Evolutionary conservation across 2,329 filamentous ascomycete genomes (phyloP).

Genomic region (Hypoxylon rubiginosum): DNA sequence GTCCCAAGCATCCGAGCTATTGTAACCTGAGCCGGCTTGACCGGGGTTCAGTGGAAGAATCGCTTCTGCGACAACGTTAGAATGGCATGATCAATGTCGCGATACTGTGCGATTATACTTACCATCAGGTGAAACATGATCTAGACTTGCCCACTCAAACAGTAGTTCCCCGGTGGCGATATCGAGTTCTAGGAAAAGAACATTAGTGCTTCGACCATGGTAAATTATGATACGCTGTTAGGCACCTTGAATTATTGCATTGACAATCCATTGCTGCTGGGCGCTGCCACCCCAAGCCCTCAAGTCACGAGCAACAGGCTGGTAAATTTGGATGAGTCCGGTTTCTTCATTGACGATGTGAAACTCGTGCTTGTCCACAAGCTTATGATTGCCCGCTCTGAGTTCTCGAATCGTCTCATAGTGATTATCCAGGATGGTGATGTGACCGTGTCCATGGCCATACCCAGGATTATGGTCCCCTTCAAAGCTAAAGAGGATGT

Average conservation of each 20-base stretch:
- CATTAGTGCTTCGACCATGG: not conserved
- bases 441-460: slow-evolving; percentile 68
- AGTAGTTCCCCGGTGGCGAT: slow-evolving; percentile 67
- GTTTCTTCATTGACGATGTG: slow-evolving; percentile 66
- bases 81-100: too few relatives aligned
- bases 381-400: slow-evolving; percentile 63
- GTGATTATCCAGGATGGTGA: slow-evolving; percentile 65
- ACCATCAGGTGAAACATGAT: slow-evolving; percentile 66
- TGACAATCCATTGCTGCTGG: slow-evolving; percentile 68
- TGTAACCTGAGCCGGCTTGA: slow-evolving; percentile 52
- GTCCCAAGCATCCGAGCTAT: slow-evolving; percentile 60
- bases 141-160: slow-evolving; percentile 71
- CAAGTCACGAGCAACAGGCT: slow-evolving; percentile 62
- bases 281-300: slow-evolving; percentile 60
- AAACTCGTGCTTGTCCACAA: slow-evolving; percentile 69
- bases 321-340: slow-evolving; percentile 66
- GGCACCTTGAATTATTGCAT: slow-evolving; percentile 66
- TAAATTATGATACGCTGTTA: slow-evolving; percentile 35
- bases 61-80: slow-evolving; percentile 54
- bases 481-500: slow-evolving; percentile 67
- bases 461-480: slow-evolving; percentile 65
- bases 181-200: slow-evolving; percentile 56
- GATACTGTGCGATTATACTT: slow-evolving; percentile 51
- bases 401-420: slow-evolving; percentile 69
- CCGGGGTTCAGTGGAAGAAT: slow-evolving; percentile 62